Conservation (phyloP, 768 basidiomycete species). For the Calocybe cyanea region DNA sequence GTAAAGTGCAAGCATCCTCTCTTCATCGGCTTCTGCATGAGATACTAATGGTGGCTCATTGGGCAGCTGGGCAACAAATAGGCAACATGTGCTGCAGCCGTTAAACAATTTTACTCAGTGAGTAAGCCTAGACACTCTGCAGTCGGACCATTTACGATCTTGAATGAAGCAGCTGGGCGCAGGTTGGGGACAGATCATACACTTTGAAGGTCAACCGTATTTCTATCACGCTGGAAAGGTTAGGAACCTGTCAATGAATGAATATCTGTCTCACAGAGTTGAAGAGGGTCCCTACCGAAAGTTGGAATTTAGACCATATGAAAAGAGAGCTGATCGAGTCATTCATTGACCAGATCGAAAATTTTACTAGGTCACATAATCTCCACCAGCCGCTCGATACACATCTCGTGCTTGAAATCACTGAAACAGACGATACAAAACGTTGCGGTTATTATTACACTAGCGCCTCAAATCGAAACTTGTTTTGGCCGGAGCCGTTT, state of each 20-base stretch:
- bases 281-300: conserved; percentile 9
- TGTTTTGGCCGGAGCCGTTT: conserved; percentile 10
- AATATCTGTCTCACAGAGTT: background rate
- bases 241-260: background rate
- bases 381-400: conserved; percentile 7
- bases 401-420: conserved; percentile 4
- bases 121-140: too few relatives aligned
- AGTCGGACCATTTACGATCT: too few relatives aligned
- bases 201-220: conserved; percentile 11
- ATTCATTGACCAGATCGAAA: conserved; percentile 3
- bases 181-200: conserved; percentile 12
- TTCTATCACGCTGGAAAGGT: conserved; percentile 8
- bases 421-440: background rate
- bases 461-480: conserved; percentile 2
- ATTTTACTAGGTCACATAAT: background rate
- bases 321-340: background rate
- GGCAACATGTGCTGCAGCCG: conserved; percentile 2
- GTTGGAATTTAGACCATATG: conserved; percentile 3
- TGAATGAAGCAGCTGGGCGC: background rate
- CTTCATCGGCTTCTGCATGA: too few relatives aligned
- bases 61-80: background rate
- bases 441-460: conserved; percentile 14
- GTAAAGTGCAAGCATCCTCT: background rate
- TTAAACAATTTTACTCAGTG: background rate
- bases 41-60: background rate